Base-by-base conservation (phyloP, 768 basidiomycete genomes). In the Arthromyces matolae region DNA sequence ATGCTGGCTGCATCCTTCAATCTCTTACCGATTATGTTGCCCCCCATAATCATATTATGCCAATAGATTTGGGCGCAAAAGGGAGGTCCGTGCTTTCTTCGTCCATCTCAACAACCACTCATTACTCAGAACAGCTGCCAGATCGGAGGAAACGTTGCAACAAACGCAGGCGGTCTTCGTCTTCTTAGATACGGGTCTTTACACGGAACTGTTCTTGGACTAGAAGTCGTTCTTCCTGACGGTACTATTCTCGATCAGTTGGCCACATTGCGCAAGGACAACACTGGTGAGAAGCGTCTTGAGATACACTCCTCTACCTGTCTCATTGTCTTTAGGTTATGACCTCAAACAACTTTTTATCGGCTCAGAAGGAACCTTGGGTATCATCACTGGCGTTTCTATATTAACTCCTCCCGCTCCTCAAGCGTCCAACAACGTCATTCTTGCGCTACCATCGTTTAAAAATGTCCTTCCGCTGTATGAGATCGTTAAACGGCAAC, bases 341-440 rank as follows among this genome's bases (percentile, higher is more conserved):
- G 96, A 99, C 65, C 75, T 99, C 37, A 98, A 99, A 67, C 96
- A 99, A 60, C 79, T 99, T 14, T 99, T 98, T 70, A 96, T 99
- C 56, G 96, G 96, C 10, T 85, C 89, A 5, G 96, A 99, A 64
- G 96, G 96, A 42, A 97, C 95, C 0, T 83, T 99, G 19, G 96
- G 96, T 36, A 75, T 99, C 46, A 83, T 99, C 50, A 99, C 96
- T 9, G 96, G 80, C 19, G 89, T 97, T 31, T 96, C 94, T 3
- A 94, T 99, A 61, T 76, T 97, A 51, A 90, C 94, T 18, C 89
- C 96, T 0, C 73, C 89, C 38, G 77, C 86, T 52, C 83, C 85
- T 13, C 81, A 83, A 59, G 85, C 93, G 4, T 83, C 88, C 42
- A 94, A 90, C 65, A 95, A 96, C 59, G 83, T 94, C 54, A 86